Evolutionary conservation across 176 grass and related monocot genomes (phyloP), one percentile per base, ranked within the genome.

Genomic region (Zoysia pacifica): DNA sequence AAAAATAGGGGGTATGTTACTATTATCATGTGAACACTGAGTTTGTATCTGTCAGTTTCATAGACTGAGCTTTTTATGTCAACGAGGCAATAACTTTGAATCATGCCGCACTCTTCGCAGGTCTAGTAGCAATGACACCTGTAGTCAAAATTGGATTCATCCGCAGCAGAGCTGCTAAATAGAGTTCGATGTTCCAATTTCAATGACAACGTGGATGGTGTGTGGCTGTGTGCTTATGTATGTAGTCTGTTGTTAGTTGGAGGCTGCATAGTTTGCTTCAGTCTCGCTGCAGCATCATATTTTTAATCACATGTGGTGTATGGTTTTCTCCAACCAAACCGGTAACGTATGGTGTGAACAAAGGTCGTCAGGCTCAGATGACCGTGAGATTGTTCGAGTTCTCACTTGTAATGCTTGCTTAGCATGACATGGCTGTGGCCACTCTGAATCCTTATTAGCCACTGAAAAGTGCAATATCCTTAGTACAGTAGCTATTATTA

Each of bases 321-420:
- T 11, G 72, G 15, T 69, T 60, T 61, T 59, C 65, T 60, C 28
- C 76, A 64, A 58, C 51, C 15, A 68, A 63, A 19, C 28, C 62
- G 10, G 47, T 41, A 76, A 76, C 40, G 16, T 76, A n/a, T 18
- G 50, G 70, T 78, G 36, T 50, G 49, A 82, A 67, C 12, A 59
- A 49, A 40, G 79, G 70, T 76, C 59, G 76, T 87, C 73, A 14
- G 14, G 59, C 73, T 82, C 41, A 15, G 58, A 72, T 71, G 79
- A 72, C 81, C 73, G 48, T 43, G 59, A 35, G 59, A 9, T 73
- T 78, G 58, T 16, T 52, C 19, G 7, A 16, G 19, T 77, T 82
- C 1, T 54, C 12, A 35, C 48, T 52, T 61, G 79, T 44, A 76
- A 76, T 83, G 80, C 68, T 83, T 82, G 80, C 86, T 87, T 86